Conservation (phyloP, 139 green algal species). For the Ostreobium quekettii region DNA sequence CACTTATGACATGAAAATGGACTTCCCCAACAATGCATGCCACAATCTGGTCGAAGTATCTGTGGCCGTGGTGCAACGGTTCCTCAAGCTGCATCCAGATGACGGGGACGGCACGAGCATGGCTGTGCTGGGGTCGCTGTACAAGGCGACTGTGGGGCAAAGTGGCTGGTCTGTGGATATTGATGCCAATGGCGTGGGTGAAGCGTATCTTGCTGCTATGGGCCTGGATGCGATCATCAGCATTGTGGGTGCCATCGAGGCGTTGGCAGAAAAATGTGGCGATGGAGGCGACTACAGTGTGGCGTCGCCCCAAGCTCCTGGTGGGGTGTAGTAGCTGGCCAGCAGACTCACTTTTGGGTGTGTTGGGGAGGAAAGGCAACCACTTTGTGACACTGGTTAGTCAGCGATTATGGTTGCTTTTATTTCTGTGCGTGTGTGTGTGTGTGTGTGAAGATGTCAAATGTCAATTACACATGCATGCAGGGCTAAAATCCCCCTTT, state of each 20-base stretch:
- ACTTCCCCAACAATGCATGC: constrained; percentile 6
- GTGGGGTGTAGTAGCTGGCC: no score
- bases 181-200: neutral
- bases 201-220: constrained; percentile 45
- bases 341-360: no score
- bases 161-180: neutral
- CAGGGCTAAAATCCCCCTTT: no score
- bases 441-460: no score
- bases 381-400: no score
- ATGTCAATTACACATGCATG: no score
- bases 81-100: neutral
- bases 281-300: no score
- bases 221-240: constrained; percentile 50
- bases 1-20: constrained; percentile 36
- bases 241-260: constrained; percentile 45
- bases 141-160: neutral
- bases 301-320: no score
- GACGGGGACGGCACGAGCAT: neutral
- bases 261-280: constrained; percentile 48
- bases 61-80: neutral
- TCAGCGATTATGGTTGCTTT: no score
- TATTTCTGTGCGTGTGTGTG: no score
- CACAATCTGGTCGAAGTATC: constrained; percentile 3
- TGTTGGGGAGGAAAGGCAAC: no score
- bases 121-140: neutral